These are phyloP conservation scores for Tolypocladium album DNA, from an alignment of 2,329 filamentous ascomycete species.

Conservation along the genomic window DNA sequence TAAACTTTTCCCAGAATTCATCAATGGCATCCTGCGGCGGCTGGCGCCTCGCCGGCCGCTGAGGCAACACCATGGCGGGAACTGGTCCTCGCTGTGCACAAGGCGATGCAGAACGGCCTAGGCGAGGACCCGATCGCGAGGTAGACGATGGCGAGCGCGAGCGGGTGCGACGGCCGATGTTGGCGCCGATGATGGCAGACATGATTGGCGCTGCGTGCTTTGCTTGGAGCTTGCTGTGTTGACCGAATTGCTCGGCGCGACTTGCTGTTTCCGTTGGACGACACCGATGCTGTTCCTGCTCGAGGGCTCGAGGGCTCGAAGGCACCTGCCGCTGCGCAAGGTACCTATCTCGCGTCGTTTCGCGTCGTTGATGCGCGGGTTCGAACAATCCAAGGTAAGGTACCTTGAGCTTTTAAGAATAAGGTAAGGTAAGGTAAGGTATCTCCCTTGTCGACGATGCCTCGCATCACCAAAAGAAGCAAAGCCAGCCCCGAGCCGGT, in stretches of 20 bases:
- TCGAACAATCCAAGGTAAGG: background rate
- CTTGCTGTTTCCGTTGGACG: background rate
- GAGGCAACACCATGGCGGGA: background rate
- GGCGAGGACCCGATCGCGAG: background rate
- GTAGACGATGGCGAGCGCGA: background rate
- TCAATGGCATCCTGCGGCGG: constrained; percentile 59
- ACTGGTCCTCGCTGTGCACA: background rate
- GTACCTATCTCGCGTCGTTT: background rate
- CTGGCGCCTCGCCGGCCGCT: constrained; percentile 31
- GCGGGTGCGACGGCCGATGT: background rate
- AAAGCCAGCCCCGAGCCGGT: background rate
- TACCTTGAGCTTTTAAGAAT: no score
- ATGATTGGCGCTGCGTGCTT: background rate
- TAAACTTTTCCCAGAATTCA: constrained; percentile 65
- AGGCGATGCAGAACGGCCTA: background rate
- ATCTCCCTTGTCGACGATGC: background rate
- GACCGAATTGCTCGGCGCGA: no score
- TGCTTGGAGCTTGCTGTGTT: background rate
- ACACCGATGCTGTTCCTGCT: background rate
- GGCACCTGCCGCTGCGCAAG: background rate
- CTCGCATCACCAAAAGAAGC: background rate
- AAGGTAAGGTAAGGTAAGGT: no score
- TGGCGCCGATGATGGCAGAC: constrained; percentile 2
- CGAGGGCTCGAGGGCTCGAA: background rate
- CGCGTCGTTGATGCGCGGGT: background rate